These are phyloP conservation scores for Ilex aquifolium DNA, from an alignment of 257 asterid genomes.

Conservation along the genomic window DNA sequence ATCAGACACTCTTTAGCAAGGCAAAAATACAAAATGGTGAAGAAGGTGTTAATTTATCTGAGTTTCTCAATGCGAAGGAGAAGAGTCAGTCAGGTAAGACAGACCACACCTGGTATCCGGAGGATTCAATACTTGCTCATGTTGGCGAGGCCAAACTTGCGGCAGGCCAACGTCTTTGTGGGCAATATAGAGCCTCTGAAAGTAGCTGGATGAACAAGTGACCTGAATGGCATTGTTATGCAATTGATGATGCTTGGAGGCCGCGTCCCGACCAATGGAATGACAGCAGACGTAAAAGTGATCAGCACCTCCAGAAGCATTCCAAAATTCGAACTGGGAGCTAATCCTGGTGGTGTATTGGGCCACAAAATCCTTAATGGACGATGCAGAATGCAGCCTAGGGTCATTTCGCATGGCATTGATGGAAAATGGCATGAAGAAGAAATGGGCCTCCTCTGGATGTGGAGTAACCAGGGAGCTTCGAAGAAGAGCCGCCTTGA, in stretches of 20 bases:
- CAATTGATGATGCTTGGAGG: conserved; percentile 42
- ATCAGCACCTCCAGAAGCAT: conserved; percentile 70
- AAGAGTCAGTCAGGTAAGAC: too few relatives aligned
- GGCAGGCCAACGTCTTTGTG: conserved; percentile 71
- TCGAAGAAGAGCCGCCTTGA: conserved; percentile 58
- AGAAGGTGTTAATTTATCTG: too few relatives aligned
- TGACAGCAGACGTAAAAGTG: conserved; percentile 74
- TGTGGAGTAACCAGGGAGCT: conserved; percentile 38
- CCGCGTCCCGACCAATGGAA: conserved; percentile 66
- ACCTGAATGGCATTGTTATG: conserved; percentile 60
- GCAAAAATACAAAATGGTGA: too few relatives aligned
- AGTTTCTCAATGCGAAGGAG: too few relatives aligned
- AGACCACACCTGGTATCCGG: conserved; percentile 36
- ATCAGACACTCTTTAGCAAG: too few relatives aligned
- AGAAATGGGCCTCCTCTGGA: conserved; percentile 59
- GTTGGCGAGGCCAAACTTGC: conserved; percentile 74
- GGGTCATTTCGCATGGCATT: conserved; percentile 71
- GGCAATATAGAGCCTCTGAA: conserved; percentile 63
- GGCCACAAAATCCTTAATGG: conserved; percentile 57
- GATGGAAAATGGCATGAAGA: conserved; percentile 73
- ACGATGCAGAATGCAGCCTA: conserved; percentile 36
- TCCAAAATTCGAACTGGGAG: conserved; percentile 53
- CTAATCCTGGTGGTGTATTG: conserved; percentile 38
- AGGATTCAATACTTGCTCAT: conserved; percentile 28
- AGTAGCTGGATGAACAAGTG: conserved; percentile 71